Conservation (phyloP, 257 asterid genomes). For the Gynochthodes officinalis region DNA sequence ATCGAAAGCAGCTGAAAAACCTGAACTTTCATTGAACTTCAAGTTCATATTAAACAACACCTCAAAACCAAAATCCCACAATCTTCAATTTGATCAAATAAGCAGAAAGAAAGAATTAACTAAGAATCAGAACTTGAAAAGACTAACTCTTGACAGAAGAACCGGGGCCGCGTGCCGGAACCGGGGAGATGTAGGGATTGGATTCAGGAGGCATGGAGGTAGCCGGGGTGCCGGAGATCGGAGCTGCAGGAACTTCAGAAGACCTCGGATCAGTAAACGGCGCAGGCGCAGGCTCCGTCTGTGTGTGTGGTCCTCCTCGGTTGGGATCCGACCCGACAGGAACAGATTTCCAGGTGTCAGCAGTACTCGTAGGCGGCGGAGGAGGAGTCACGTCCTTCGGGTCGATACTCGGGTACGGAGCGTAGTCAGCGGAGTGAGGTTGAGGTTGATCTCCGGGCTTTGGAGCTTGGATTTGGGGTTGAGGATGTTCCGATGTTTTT, state of each 20-base stretch:
- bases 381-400: slow-evolving; percentile 63
- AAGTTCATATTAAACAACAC: not conserved
- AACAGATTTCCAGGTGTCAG: slow-evolving; percentile 53
- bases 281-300: not conserved
- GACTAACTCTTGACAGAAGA: slow-evolving; percentile 37
- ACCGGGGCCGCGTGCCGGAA: slow-evolving; percentile 39
- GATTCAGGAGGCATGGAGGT: slow-evolving; percentile 77
- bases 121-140: not conserved
- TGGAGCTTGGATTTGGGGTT: slow-evolving; percentile 16
- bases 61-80: not conserved
- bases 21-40: not conserved
- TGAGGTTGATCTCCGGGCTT: slow-evolving; percentile 24
- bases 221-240: slow-evolving; percentile 32
- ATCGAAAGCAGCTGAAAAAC: not conserved
- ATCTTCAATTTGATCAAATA: not conserved
- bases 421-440: slow-evolving; percentile 50
- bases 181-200: slow-evolving; percentile 69
- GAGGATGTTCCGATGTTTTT: slow-evolving; percentile 19
- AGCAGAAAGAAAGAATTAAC: not conserved
- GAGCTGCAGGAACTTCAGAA: slow-evolving; percentile 25
- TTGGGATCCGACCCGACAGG: slow-evolving; percentile 30
- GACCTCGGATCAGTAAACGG: slow-evolving; percentile 17
- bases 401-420: slow-evolving; percentile 76
- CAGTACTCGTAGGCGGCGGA: slow-evolving; percentile 45
- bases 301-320: not conserved